Base-by-base conservation (phyloP, 108 stramenopile species). In the Chaetoceros tenuissimus region DNA sequence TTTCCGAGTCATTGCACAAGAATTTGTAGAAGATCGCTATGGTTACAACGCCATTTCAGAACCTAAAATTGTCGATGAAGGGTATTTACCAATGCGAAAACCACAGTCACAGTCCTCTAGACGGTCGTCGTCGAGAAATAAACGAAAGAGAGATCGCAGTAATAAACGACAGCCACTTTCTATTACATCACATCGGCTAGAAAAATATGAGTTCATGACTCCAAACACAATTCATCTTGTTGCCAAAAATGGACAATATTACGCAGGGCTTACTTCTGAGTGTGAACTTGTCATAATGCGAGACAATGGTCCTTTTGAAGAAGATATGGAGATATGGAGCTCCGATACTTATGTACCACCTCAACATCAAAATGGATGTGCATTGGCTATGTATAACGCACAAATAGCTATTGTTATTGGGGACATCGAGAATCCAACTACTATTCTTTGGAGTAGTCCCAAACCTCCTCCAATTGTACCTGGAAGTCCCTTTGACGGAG, bases 61-160 rank as follows among this genome's bases (percentile, higher is more conserved):
- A 54, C 81, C 79, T 1, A 72, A 76, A 60, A 24, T 89, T 1
- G 51, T 75, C 20, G 79, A 89, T 46, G 78, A 85, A 48, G 87
- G 85, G 28, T 74, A 73, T 50, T 46, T 62, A 10, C 46, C 48
- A 18, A 23, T 13, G 25, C 34, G 54, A 23, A 48, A 45, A 45
- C 55, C 29, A 24, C 52, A 34, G n/a, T 29, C 34, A 0, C 28
- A 62, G 17, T 27, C 18, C 10, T 22, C 24, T 13, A 51, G 59
- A 21, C 29, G 55, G 25, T 51, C 25, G n/a, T 58, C 31, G 30
- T 52, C 27, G 30, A 20, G n/a, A 45, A 63, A 55, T 44, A 53
- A 18, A 28, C 27, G 24, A 28, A 31, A 2, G 51, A 73, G 19
- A 44, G 27, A 22, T 25, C 22, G 40, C 1, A 31, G 2, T 59